These are phyloP conservation scores for Saposhnikovia divaricata DNA, from an alignment of 129 eudicot genomes.

Conservation along the genomic window DNA sequence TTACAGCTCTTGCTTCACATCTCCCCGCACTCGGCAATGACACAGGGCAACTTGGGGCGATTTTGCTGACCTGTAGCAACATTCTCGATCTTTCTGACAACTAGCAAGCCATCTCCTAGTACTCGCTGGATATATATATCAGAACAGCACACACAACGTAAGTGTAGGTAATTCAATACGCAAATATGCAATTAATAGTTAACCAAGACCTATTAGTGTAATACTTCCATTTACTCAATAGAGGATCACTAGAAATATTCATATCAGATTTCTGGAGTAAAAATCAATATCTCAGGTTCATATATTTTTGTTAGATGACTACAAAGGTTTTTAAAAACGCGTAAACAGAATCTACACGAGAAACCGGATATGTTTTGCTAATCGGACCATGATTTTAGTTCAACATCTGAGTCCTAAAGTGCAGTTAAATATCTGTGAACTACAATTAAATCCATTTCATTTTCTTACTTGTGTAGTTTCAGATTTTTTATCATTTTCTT, in stretches of 20 bases:
- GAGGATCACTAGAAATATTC: neutral
- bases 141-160: conserved; percentile 2
- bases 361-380: neutral
- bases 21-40: conserved; percentile 91
- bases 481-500: too few relatives aligned
- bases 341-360: neutral
- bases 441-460: neutral
- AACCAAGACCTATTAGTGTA: neutral
- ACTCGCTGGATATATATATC: conserved; percentile 54
- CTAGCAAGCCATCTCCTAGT: conserved; percentile 89
- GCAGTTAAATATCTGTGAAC: neutral
- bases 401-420: neutral
- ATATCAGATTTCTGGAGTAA: neutral
- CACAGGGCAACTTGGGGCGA: conserved; percentile 74
- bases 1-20: conserved; percentile 33
- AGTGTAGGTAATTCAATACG: neutral
- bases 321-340: neutral
- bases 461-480: neutral
- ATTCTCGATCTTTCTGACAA: conserved; percentile 82
- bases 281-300: neutral
- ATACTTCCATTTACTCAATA: neutral
- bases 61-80: conserved; percentile 84
- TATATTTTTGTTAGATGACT: neutral
- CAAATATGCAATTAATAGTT: neutral
- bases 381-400: too few relatives aligned